These are phyloP conservation scores for Saccharomyces hybrid DNA, from an alignment of 1,139 yeast species.

Conservation along the genomic window DNA sequence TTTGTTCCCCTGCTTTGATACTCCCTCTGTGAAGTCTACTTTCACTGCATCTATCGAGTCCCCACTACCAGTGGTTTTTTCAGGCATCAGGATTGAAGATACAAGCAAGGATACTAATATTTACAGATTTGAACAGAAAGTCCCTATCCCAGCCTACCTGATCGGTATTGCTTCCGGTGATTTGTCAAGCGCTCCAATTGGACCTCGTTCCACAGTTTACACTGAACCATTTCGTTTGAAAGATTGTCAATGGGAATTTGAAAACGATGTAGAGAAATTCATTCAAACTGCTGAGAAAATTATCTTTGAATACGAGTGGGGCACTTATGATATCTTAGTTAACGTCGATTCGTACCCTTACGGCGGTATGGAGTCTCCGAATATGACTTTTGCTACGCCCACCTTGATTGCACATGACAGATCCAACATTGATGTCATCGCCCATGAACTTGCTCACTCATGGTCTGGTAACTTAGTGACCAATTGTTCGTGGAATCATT, in stretches of 20 bases:
- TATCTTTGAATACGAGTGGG: constrained; percentile 83
- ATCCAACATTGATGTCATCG: constrained; percentile 79
- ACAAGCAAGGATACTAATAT: constrained; percentile 23
- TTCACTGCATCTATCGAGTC: constrained; percentile 57
- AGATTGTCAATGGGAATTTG: constrained; percentile 72
- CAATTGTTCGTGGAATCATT: constrained; percentile 86
- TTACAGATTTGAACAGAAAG: constrained; percentile 57
- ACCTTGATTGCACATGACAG: constrained; percentile 82
- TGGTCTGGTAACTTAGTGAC: constrained; percentile 92
- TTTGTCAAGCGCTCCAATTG: constrained; percentile 57
- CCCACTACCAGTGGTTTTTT: constrained; percentile 58
- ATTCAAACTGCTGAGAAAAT: constrained; percentile 62
- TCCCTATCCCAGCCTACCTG: constrained; percentile 81
- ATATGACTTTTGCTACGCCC: constrained; percentile 86
- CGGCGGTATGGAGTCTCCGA: constrained; percentile 96
- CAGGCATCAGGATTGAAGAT: constrained; percentile 41
- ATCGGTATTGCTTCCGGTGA: constrained; percentile 86
- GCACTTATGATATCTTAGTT: constrained; percentile 70
- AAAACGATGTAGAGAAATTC: constrained; percentile 72
- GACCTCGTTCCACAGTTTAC: constrained; percentile 81
- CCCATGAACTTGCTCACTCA: constrained; percentile 88
- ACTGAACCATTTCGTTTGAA: constrained; percentile 66
- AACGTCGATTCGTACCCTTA: constrained; percentile 83
- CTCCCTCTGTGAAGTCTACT: constrained; percentile 74
- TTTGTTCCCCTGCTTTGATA: constrained; percentile 83